Base-by-base conservation (phyloP, 495 filamentous ascomycete species). In the Neurospora sp. region DNA sequence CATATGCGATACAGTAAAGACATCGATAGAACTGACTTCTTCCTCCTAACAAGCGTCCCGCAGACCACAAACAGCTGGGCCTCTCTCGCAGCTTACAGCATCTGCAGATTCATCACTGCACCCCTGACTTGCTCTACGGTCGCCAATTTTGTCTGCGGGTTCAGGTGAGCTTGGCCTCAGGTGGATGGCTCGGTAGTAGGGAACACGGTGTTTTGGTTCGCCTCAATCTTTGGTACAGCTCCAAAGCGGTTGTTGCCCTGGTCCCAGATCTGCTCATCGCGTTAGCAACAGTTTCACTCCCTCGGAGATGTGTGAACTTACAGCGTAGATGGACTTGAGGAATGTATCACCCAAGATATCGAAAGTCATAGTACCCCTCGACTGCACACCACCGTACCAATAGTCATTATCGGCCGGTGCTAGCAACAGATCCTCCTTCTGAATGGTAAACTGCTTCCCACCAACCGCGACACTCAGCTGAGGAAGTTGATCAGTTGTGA, bases 311-410 rank as follows among this genome's bases (percentile, higher is more conserved):
- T 59, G 14, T 35, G 35, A n/a, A 84, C 89, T 86, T 80, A 92
- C 89, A 71, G 89, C 89, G 79, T 93, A 94, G 69, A 92, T 83
- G n/a, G 86, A 87, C 85, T 92, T 92, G 80, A 94, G 80, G 78
- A 92, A 93, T 2, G 88, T 88, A 77, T 90, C 90, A 27, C 92
- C 92, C 22, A 93, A 82, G 70, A 95, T 91, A 78, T 95, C 91
- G 74, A 93, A 90, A 10, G 83, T 80, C 81, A 88, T 84, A 70
- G 81, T 78, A 14, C 92, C 92, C 42, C 92, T 84, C 20, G 87
- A 90, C 83, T 95, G 92, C 59, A 95, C 90, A 8, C 91, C 91
- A 16, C 92, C 92, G 78, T 93, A 95, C 73, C 87, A 84, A 78
- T 87, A 86, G 17, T 77, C 72, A 42, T 86, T 80, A 44, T 87